Evolutionary conservation across 495 filamentous ascomycete genomes (phyloP).

Genomic region (Oleoguttula mirabilis): DNA sequence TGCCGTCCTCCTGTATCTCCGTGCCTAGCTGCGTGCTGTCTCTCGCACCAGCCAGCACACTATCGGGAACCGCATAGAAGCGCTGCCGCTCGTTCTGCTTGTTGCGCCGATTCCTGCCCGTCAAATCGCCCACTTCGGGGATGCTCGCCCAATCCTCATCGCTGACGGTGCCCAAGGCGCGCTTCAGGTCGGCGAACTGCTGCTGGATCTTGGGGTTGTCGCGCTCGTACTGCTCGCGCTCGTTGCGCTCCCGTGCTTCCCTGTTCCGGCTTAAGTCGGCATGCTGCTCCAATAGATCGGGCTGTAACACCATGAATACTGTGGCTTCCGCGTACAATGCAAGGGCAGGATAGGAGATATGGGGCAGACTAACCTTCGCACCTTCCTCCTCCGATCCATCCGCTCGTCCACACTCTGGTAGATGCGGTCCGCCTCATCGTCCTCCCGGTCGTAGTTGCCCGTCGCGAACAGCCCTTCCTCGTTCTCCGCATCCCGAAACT

Average conservation of each 20-base stretch:
- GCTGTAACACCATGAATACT: constrained; percentile 24
- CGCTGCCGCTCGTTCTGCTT: constrained; percentile 63
- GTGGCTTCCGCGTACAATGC: constrained; percentile 9
- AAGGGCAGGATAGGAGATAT: not conserved
- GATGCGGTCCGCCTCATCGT: constrained; percentile 93
- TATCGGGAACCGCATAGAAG: constrained; percentile 96
- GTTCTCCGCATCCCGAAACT: constrained; percentile 93
- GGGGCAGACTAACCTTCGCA: constrained; percentile 66
- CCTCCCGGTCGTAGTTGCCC: constrained; percentile 87
- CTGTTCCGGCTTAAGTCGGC: constrained; percentile 71
- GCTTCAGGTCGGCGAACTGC: constrained; percentile 92
- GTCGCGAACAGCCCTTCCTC: constrained; percentile 91
- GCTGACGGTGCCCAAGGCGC: constrained; percentile 72
- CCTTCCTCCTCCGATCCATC: constrained; percentile 79
- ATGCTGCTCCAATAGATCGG: constrained; percentile 56
- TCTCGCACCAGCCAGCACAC: constrained; percentile 77
- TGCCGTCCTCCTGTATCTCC: constrained; percentile 67
- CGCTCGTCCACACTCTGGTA: constrained; percentile 92
- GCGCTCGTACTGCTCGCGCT: constrained; percentile 86
- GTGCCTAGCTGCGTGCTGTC: constrained; percentile 72
- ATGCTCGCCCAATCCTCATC: constrained; percentile 96
- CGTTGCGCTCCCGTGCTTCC: constrained; percentile 87
- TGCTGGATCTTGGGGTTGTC: constrained; percentile 98
- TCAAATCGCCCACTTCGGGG: constrained; percentile 91
- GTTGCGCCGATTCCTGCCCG: constrained; percentile 76